Evolutionary conservation across 164 flowering plant genomes (phyloP).

Genomic region (Chimonanthus salicifolius): DNA sequence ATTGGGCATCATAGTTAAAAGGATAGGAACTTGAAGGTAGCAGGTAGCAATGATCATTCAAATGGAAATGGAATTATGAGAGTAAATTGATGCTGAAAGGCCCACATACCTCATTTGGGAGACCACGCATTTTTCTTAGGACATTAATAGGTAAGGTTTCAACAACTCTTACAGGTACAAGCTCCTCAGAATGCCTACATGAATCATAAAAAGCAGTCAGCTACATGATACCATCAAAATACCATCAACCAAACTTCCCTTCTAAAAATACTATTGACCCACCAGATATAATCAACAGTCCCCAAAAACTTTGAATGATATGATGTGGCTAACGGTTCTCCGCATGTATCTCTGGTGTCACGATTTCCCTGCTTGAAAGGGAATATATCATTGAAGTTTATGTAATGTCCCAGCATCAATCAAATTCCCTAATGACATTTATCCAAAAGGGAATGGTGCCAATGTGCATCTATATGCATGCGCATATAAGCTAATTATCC

Average conservation of each 20-base stretch:
- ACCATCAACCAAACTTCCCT: neutral
- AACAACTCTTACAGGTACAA: constrained; percentile 68
- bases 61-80: neutral
- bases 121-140: constrained; percentile 54
- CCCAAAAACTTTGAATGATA: constrained; percentile 71
- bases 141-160: constrained; percentile 56
- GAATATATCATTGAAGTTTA: neutral
- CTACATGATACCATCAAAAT: constrained; percentile 1
- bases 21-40: neutral
- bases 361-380: constrained; percentile 20
- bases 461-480: too few relatives aligned
- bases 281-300: constrained; percentile 92
- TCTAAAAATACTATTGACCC: neutral
- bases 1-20: neutral
- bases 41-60: neutral
- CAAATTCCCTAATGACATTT: too few relatives aligned
- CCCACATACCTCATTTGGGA: constrained; percentile 59
- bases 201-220: constrained; percentile 13
- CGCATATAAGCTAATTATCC: too few relatives aligned
- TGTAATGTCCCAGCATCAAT: too few relatives aligned
- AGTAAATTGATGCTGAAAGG: neutral
- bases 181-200: constrained; percentile 64
- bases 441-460: too few relatives aligned
- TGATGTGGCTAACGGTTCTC: constrained; percentile 82
- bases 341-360: constrained; percentile 49